A percentile compares a stretch with the other conserved stretches of the same genome.
Evolutionary conservation across 495 filamentous ascomycete species (phyloP).

Genomic region (Cetradonia linearis): DNA sequence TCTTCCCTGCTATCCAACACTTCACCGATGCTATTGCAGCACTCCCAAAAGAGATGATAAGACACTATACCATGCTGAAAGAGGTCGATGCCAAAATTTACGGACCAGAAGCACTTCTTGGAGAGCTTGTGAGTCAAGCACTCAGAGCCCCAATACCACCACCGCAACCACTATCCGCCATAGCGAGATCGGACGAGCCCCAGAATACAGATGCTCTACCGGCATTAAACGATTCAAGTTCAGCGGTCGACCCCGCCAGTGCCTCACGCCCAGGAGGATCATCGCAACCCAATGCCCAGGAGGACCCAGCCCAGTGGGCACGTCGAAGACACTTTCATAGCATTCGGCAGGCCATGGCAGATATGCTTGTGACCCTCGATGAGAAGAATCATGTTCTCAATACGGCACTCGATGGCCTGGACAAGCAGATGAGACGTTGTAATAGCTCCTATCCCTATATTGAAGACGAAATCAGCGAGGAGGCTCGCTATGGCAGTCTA

Average conservation of each 20-base stretch:
- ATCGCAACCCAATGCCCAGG: conserved; percentile 20
- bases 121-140: conserved; percentile 56
- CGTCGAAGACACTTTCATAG: conserved; percentile 59
- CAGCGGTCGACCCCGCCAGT: neutral
- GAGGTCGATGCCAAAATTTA: conserved; percentile 89
- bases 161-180: neutral
- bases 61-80: conserved; percentile 88
- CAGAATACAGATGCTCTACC: neutral
- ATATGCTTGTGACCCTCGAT: conserved; percentile 76
- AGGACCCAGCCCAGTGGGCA: conserved; percentile 33
- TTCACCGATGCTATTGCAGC: conserved; percentile 90
- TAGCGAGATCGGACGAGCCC: neutral
- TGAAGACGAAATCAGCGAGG: conserved; percentile 76
- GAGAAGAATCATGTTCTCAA: conserved; percentile 95
- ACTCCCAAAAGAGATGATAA: conserved; percentile 84
- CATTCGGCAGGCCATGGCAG: conserved; percentile 51
- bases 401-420: conserved; percentile 77
- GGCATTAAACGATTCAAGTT: neutral
- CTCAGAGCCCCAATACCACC: conserved; percentile 44
- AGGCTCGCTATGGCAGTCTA: conserved; percentile 81
- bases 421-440: conserved; percentile 74
- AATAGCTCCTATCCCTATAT: conserved; percentile 76
- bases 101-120: conserved; percentile 50
- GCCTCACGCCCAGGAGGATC: neutral
- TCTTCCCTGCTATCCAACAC: conserved; percentile 88